Base-by-base conservation (phyloP, 192 early-diverging fungal species). In the Coemansia erecta region DNA sequence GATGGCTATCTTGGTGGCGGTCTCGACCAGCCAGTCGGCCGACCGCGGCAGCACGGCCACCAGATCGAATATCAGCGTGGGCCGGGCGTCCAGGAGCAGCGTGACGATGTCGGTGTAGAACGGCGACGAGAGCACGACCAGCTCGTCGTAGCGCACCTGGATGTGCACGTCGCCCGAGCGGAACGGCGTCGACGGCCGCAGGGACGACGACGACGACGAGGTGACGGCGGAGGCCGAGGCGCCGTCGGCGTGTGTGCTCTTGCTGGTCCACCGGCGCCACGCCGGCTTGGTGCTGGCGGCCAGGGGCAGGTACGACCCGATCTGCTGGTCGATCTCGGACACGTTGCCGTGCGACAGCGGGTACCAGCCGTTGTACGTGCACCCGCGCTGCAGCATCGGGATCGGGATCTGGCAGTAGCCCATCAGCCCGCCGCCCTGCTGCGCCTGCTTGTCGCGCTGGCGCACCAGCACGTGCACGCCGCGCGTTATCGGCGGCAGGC, bases 11-110 rank as follows among this genome's bases (percentile, higher is more conserved):
- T 81, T 81, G 18, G 73, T 44, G 19, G 60, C 23, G 0, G 69
- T 81, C 35, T 81, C 80, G 4, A 76, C 62, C 21, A 81, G 61
- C 80, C 80, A 81, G 55, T 81, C 80, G 0, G 62, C 46, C 2
- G 68, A 73, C 28, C 56, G 40, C 19, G 80, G 67, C 13, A 65
- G 22, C 5, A 72, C 54, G 4, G 60, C 50, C 4, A 58, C 50
- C 0, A 81, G 56, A 26, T 68, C 66, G 19, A 70, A 66, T 4
- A 77, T 56, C 19, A 81, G 45, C 22, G 68, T 64, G 15, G 65
- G 69, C 28, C 73, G 60, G 0, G 46, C 58, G 11, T 73, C 66
- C 10, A 73, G 46, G 12, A 81, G 37, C 13, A 72, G 15, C 22
- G 52, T 35, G 7, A 61, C 37, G 3, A 70, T 26, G 42, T 56